These are phyloP conservation scores for Fusarium sp. DNA, from an alignment of 2,329 filamentous ascomycete genomes.

Conservation along the genomic window DNA sequence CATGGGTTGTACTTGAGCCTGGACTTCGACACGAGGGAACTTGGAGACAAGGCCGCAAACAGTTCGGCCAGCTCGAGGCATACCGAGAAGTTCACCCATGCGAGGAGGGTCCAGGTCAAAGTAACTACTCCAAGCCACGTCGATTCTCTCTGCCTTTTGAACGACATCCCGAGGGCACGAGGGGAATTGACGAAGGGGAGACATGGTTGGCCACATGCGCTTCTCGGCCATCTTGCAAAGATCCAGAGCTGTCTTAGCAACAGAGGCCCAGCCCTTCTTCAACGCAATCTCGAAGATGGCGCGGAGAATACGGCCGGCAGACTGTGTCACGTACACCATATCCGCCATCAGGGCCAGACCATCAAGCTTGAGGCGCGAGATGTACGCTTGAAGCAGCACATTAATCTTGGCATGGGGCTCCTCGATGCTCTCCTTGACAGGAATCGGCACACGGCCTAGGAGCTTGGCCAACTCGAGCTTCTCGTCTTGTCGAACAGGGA, in stretches of 20 bases:
- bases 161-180: constrained; percentile 85
- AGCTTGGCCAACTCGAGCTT: constrained; percentile 96
- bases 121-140: constrained; percentile 92
- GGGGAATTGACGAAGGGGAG: constrained; percentile 90
- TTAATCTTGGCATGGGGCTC: constrained; percentile 99
- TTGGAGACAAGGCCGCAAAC: constrained; percentile 90
- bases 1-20: constrained; percentile 93
- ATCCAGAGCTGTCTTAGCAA: constrained; percentile 91
- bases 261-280: constrained; percentile 94
- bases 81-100: constrained; percentile 92
- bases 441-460: constrained; percentile 88
- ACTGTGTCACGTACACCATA: constrained; percentile 98
- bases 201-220: constrained; percentile 99
- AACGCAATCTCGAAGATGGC: constrained; percentile 98
- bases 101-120: constrained; percentile 96
- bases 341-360: constrained; percentile 97
- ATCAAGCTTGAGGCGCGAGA: constrained; percentile 92
- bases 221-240: constrained; percentile 99
- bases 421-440: constrained; percentile 97
- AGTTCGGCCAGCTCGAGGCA: constrained; percentile 86
- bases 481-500: constrained; percentile 96
- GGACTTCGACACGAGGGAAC: constrained; percentile 91
- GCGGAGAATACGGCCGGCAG: constrained; percentile 92
- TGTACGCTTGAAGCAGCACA: constrained; percentile 94
- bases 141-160: constrained; percentile 92